phyloP scores from a whole-genome alignment of 805 yeast species.

The Cyberlindnera euphorbiiphila region DNA sequence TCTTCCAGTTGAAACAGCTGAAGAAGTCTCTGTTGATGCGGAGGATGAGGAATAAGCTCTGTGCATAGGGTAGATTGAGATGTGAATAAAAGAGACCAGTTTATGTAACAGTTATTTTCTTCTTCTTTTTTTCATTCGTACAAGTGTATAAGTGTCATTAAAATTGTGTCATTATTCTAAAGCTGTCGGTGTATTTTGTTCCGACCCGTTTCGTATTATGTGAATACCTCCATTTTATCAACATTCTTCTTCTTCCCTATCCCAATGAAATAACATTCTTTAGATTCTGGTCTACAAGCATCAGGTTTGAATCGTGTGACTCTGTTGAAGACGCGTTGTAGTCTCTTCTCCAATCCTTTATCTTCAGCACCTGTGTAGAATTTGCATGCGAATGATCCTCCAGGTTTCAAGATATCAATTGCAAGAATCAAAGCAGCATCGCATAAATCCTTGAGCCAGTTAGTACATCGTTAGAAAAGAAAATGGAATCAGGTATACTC shows the following conservation, averaged over 20 bases:
- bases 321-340: conserved; percentile 53
- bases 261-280: conserved; percentile 80
- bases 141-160: too few relatives aligned
- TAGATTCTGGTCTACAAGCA: conserved; percentile 75
- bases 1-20: conserved; percentile 24
- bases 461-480: conserved; percentile 6
- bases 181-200: too few relatives aligned
- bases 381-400: conserved; percentile 79
- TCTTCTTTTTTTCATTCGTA: not conserved
- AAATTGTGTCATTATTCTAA: too few relatives aligned
- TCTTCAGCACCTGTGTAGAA: conserved; percentile 84
- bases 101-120: not conserved
- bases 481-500: conserved; percentile 24
- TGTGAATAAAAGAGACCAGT: conserved; percentile 2
- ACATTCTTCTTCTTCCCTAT: conserved; percentile 40
- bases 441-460: conserved; percentile 77
- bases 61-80: not conserved
- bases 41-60: conserved; percentile 4
- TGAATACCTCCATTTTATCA: conserved; percentile 45
- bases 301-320: conserved; percentile 75
- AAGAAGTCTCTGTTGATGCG: too few relatives aligned
- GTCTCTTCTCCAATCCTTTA: conserved; percentile 50
- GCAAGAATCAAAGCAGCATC: conserved; percentile 85
- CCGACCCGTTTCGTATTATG: conserved; percentile 11
- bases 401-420: conserved; percentile 59